Base-by-base conservation (phyloP, 495 filamentous ascomycete genomes). In the Trichocladium antarcticum region DNA sequence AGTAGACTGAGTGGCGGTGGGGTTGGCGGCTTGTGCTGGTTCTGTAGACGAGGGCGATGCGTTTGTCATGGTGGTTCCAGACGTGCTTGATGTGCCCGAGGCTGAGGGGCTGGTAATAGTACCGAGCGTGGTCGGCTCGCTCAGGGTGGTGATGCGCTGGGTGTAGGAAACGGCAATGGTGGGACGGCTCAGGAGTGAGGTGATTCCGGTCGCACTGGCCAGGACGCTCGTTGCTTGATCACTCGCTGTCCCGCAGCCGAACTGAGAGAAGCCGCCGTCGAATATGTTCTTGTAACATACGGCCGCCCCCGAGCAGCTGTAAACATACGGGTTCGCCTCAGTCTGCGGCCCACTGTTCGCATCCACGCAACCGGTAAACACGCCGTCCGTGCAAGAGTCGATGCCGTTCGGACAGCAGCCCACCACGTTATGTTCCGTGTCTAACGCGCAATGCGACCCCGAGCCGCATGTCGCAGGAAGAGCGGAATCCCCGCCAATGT, bases 371-470 rank as follows among this genome's bases (percentile, higher is more conserved):
- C 66, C 65, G 2, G 72, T 74, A 52, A 68, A 74, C 37, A 74
- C 67, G 32, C 72, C 72, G 7, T 59, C 60, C 3, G 70, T 71
- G 50, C 72, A 74, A 14, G 60, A 47, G 6, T 58, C 63, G n/a
- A 42, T 45, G 16, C 68, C 69, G 48, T 74, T 64, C 5, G 72
- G 72, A 47, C 72, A 74, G 54, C 72, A 74, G 29, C 72, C 72
- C n/a, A 74, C 61, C 3, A 68, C 65, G 28, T 62, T 60, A 49
- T 68, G 60, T 31, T 62, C 63, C 19, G 54, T 50, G 59, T 74
- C 72, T 28, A 74, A 49, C 22, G 70, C 72, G 49, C 72, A 74
- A 56, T 74, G 71, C 43, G 70, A 74, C 19, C 72, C 72, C n/a
- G 61, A 58, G 40, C 55, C 63, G 43, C 72, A 74, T 37, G 72